Conservation (phyloP, 768 basidiomycete genomes). For the Leucocoprinus birnbaumii region DNA sequence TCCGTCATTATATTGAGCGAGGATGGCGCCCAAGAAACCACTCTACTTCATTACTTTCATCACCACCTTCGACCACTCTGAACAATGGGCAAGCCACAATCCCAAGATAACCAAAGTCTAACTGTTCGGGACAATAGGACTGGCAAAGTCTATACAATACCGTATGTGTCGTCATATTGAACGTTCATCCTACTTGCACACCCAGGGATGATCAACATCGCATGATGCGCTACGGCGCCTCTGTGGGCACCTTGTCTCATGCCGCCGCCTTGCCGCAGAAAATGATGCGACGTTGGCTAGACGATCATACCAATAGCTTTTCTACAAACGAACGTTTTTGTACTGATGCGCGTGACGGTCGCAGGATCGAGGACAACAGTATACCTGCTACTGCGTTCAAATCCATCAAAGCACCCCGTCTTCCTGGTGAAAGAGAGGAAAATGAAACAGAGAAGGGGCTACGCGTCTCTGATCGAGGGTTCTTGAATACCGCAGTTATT, state of each 20-base stretch:
- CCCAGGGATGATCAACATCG: background rate
- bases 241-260: background rate
- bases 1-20: background rate
- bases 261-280: too few relatives aligned
- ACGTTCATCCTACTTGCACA: too few relatives aligned
- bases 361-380: constrained; percentile 77
- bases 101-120: constrained; percentile 34
- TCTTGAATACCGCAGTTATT: constrained; percentile 80
- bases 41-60: constrained; percentile 1
- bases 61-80: background rate
- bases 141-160: constrained; percentile 69
- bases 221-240: too few relatives aligned
- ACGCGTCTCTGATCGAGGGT: constrained; percentile 76
- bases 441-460: constrained; percentile 83
- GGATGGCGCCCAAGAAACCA: background rate
- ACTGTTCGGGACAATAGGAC: constrained; percentile 85
- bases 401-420: constrained; percentile 56
- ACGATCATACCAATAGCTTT: background rate
- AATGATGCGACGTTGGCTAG: too few relatives aligned
- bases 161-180: constrained; percentile 43
- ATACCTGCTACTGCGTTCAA: constrained; percentile 83
- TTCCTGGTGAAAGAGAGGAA: constrained; percentile 66
- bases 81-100: constrained; percentile 27
- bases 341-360: background rate
- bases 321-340: background rate